phyloP scores from a whole-genome alignment of 1,139 yeast species.

The Yamadazyma taylorii region DNA sequence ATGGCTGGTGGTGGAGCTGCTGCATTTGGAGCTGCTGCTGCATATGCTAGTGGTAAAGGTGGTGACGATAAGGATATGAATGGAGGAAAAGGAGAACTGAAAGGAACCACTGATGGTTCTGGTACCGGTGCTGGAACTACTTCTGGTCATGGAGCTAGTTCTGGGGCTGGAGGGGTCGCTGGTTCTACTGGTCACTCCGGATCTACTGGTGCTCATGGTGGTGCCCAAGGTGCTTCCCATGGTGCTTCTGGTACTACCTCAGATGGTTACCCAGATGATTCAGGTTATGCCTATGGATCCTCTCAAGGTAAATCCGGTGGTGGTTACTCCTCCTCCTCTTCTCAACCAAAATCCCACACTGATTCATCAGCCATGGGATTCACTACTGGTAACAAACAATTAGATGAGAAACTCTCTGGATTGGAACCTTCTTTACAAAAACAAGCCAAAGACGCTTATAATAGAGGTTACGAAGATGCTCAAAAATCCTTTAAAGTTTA shows the following conservation, averaged over 20 bases:
- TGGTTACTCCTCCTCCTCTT: neutral
- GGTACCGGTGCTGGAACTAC: constrained; percentile 4
- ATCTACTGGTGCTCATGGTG: constrained; percentile 3
- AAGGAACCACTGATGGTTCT: neutral
- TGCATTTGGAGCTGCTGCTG: constrained; percentile 16
- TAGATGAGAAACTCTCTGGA: constrained; percentile 33
- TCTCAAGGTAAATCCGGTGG: constrained; percentile 1
- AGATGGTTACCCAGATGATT: constrained; percentile 6
- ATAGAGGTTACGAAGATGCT: constrained; percentile 39
- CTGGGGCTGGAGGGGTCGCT: constrained; percentile 5
- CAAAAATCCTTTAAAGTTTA: constrained; percentile 25
- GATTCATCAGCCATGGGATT: constrained; percentile 17
- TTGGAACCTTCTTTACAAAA: constrained; percentile 35
- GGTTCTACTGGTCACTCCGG: constrained; percentile 4
- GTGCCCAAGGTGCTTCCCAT: constrained; percentile 3
- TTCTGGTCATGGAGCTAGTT: constrained; percentile 5
- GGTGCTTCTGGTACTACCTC: constrained; percentile 5
- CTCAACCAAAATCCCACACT: constrained; percentile 7
- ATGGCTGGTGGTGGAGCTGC: constrained; percentile 15
- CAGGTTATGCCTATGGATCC: constrained; percentile 7
- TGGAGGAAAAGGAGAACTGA: constrained; percentile 2
- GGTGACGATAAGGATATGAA: constrained; percentile 3
- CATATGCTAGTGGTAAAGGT: constrained; percentile 6
- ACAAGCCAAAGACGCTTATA: constrained; percentile 40
- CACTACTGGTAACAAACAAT: constrained; percentile 35